Percentiles rank a stretch among this genome's conserved stretches.
Conservation (phyloP, 2,329 filamentous ascomycete species). For the Hymenoscyphus repandus region DNA sequence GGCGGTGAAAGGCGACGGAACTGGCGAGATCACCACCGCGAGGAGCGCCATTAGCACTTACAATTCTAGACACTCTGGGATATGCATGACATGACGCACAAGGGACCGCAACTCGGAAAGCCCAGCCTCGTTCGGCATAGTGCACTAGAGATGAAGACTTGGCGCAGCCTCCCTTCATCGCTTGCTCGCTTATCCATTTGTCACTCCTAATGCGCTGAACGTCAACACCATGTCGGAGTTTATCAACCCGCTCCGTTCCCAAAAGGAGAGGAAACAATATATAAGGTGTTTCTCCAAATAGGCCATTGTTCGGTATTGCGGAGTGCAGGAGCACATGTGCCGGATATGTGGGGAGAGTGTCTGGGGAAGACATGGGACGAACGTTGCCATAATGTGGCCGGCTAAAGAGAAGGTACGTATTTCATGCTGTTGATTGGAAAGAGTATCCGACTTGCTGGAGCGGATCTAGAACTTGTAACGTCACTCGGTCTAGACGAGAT, state of each 20-base stretch:
- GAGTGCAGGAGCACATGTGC: slow-evolving; percentile 10
- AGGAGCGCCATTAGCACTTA: neutral
- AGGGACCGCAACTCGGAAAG: slow-evolving; percentile 1
- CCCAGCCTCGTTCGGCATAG: slow-evolving; percentile 3
- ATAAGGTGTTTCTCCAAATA: neutral
- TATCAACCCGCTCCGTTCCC: slow-evolving; percentile 5
- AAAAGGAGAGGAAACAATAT: neutral
- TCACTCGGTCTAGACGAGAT: neutral
- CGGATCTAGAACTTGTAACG: neutral
- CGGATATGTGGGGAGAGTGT: slow-evolving; percentile 6
- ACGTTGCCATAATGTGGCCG: neutral
- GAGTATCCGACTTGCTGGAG: neutral
- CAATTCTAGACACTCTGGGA: neutral
- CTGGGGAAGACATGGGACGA: neutral
- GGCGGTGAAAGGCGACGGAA: neutral
- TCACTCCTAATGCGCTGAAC: neutral
- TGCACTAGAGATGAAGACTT: slow-evolving; percentile 1
- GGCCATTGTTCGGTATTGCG: slow-evolving; percentile 7
- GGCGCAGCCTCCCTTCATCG: neutral
- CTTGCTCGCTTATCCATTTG: neutral
- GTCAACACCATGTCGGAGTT: slow-evolving; percentile 2
- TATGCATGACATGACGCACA: slow-evolving; percentile 2
- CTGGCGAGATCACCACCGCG: neutral
- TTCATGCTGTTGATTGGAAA: slow-evolving; percentile 1
- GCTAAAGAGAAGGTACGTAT: slow-evolving; percentile 3